phyloP scores from a whole-genome alignment of 2,329 filamentous ascomycete species.

The Epichloe amarillans region DNA sequence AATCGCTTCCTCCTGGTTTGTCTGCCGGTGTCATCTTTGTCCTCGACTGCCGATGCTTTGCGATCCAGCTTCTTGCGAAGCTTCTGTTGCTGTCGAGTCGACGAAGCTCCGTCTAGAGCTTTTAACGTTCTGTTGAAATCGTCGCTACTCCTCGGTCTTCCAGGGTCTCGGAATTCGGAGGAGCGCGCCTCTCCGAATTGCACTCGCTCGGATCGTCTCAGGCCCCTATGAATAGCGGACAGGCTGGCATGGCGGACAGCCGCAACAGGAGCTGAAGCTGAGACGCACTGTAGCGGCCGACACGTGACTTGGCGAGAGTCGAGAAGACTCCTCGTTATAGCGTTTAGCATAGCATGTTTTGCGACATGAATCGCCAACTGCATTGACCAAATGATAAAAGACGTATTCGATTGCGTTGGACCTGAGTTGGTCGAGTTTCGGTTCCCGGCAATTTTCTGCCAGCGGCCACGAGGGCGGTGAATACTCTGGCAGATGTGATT shows the following conservation, averaged over 20 bases:
- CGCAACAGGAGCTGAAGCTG: not conserved
- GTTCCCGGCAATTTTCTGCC: constrained; percentile 15
- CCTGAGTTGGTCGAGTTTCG: not conserved
- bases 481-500: not conserved
- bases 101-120: constrained; percentile 17
- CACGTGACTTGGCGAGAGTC: constrained; percentile 12
- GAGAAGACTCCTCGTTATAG: constrained; percentile 11
- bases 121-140: constrained; percentile 10
- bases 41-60: constrained; percentile 20
- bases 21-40: constrained; percentile 19
- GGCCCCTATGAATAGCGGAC: constrained; percentile 56
- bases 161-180: constrained; percentile 5
- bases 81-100: constrained; percentile 24
- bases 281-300: not conserved
- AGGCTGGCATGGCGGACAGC: constrained; percentile 26
- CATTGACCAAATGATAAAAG: not conserved
- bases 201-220: constrained; percentile 35
- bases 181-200: constrained; percentile 13
- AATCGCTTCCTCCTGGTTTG: constrained; percentile 39
- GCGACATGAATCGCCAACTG: constrained; percentile 1
- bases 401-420: not conserved
- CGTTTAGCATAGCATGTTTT: constrained; percentile 17
- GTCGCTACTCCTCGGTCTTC: constrained; percentile 7
- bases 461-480: constrained; percentile 4
- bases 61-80: constrained; percentile 40